phyloP scores from a whole-genome alignment of 1,139 yeast species.

The Geotrichum histeridarum region DNA sequence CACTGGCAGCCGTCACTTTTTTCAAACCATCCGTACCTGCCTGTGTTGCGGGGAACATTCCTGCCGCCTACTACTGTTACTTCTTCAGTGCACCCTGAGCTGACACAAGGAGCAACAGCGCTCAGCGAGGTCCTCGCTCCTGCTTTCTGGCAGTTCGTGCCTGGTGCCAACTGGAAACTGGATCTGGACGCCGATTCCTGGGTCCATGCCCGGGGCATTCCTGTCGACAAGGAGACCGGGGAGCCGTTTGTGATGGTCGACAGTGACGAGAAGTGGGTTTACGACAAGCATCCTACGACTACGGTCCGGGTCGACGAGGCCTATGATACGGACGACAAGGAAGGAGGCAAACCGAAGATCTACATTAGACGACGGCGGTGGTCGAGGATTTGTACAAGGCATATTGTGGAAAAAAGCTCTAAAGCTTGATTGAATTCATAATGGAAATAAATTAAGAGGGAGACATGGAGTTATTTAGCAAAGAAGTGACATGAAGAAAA shows the following conservation, averaged over 20 bases:
- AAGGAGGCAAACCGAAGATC: background rate
- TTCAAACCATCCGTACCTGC: constrained; percentile 28
- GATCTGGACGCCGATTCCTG: constrained; percentile 30
- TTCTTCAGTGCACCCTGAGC: background rate
- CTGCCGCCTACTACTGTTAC: background rate
- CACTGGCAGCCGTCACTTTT: constrained; percentile 48
- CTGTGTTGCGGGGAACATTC: constrained; percentile 7
- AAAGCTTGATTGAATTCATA: no score
- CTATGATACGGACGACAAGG: background rate
- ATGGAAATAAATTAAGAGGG: no score
- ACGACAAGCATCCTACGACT: constrained; percentile 23
- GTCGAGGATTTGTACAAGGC: constrained; percentile 27
- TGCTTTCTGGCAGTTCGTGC: constrained; percentile 27
- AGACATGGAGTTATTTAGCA: no score
- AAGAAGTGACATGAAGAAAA: background rate
- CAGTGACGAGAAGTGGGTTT: constrained; percentile 34
- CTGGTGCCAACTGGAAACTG: constrained; percentile 28
- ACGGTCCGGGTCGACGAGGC: background rate
- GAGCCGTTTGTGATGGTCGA: constrained; percentile 1
- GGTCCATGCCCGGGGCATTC: constrained; percentile 24
- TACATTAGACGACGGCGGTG: constrained; percentile 29
- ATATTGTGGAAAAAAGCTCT: background rate
- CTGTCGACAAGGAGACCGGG: constrained; percentile 13
- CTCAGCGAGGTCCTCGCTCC: constrained; percentile 30
- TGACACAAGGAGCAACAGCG: background rate